A percentile compares a stretch with the other conserved stretches of the same genome.
phyloP scores from a whole-genome alignment of 805 yeast genomes.

The Teunomyces aglyptinius region DNA sequence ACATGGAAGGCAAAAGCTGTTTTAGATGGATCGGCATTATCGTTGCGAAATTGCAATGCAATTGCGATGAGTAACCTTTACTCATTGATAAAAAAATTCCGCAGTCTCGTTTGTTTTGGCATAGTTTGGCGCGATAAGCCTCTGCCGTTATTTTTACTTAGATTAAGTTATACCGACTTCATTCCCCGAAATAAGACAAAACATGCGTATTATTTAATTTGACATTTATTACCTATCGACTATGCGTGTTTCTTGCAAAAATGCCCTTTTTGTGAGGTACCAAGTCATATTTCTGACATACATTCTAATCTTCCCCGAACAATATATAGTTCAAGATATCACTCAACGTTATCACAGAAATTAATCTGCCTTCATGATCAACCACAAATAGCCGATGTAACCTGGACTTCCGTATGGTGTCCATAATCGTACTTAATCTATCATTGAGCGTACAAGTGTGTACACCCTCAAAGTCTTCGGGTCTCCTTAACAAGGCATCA shows the following conservation, averaged over 20 bases:
- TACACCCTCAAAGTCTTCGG: constrained; percentile 97
- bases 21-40: neutral
- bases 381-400: constrained; percentile 91
- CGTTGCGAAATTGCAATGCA: neutral
- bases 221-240: too few species aligned
- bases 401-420: constrained; percentile 86
- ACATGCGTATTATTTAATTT: too few species aligned
- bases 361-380: constrained; percentile 71
- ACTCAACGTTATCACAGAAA: constrained; percentile 86
- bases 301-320: constrained; percentile 49
- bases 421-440: constrained; percentile 83
- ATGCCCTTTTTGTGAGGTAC: too few species aligned
- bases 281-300: neutral
- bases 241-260: too few species aligned
- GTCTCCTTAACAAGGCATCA: constrained; percentile 88
- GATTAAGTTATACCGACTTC: too few species aligned
- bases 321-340: constrained; percentile 85
- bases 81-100: neutral
- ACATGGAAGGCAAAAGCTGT: too few species aligned
- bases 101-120: too few species aligned
- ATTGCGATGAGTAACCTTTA: neutral
- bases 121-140: too few species aligned
- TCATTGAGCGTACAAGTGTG: constrained; percentile 91
- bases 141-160: too few species aligned
- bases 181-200: too few species aligned